Evolutionary conservation across 345 rosid genomes (phyloP).

Genomic region (Syzygium jambos): DNA sequence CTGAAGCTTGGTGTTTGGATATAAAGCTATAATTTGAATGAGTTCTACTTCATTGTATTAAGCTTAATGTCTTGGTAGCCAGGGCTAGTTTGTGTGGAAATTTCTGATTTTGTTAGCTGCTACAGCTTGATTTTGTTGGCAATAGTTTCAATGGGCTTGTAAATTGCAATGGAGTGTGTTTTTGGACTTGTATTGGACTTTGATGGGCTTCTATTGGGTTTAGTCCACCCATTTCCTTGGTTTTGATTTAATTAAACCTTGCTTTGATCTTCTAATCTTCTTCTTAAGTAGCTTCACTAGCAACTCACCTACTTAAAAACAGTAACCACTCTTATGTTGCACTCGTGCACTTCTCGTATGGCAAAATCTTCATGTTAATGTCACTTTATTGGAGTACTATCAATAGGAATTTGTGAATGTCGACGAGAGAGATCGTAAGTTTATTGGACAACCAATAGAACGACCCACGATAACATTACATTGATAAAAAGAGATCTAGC

Average conservation of each 20-base stretch:
- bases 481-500: background rate
- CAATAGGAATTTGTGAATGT: background rate
- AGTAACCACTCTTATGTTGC: background rate
- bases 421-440: background rate
- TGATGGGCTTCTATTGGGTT: background rate
- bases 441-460: background rate
- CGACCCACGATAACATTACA: background rate
- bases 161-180: background rate
- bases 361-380: rapidly evolving
- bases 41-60: background rate
- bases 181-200: background rate
- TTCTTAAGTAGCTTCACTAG: background rate
- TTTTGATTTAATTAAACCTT: background rate
- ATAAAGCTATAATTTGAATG: background rate
- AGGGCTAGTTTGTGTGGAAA: background rate
- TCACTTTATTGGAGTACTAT: background rate
- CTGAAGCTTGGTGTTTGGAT: background rate
- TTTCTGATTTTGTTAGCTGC: background rate
- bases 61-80: background rate
- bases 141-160: background rate
- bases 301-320: too few relatives aligned
- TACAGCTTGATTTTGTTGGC: background rate
- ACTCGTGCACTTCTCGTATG: background rate
- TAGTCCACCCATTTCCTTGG: background rate
- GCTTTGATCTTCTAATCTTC: background rate